Evolutionary conservation across 441 rosid species (phyloP), one percentile per base, ranked within the genome.

Genomic region (Macaranga tanarius): DNA sequence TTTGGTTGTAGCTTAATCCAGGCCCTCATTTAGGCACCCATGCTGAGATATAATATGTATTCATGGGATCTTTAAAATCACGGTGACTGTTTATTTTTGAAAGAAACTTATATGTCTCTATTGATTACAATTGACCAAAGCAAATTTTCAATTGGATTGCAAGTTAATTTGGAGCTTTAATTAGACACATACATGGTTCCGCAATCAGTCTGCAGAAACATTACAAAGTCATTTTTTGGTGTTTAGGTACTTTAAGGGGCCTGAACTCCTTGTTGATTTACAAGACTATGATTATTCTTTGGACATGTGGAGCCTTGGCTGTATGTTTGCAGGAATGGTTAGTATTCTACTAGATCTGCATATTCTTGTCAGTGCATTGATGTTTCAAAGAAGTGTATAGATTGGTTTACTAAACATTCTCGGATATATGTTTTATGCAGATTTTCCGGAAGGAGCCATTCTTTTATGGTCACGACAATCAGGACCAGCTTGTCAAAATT

Each of bases 311-410:
- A 95, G 99, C 86, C 97, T 92, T 59, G 98, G 98, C 26, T 92
- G 98, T 76, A 95, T 92, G 99, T 91, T 92, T 86, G 98, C 97
- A 38, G 97, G 97, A 79, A 95, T 95, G 99, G 99, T 95, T 67
- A 84, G 92, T 12, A 48, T n/a, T 50, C 28, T n/a, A n/a, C n/a
- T n/a, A n/a, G n/a, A n/a, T 58, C n/a, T 16, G 55, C 38, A 28
- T 25, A 71, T 64, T 45, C n/a, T n/a, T n/a, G n/a, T n/a, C n/a
- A n/a, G n/a, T n/a, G n/a, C n/a, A n/a, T n/a, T n/a, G n/a, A n/a
- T n/a, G n/a, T n/a, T n/a, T n/a, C n/a, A n/a, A n/a, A n/a, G n/a
- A n/a, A n/a, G n/a, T n/a, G n/a, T n/a, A n/a, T n/a, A n/a, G n/a
- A n/a, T n/a, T n/a, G n/a, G n/a, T n/a, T n/a, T n/a, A n/a, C n/a